Evolutionary conservation across 192 early-diverging fungal genomes (phyloP).

Genomic region (Dissophora globulifera): DNA sequence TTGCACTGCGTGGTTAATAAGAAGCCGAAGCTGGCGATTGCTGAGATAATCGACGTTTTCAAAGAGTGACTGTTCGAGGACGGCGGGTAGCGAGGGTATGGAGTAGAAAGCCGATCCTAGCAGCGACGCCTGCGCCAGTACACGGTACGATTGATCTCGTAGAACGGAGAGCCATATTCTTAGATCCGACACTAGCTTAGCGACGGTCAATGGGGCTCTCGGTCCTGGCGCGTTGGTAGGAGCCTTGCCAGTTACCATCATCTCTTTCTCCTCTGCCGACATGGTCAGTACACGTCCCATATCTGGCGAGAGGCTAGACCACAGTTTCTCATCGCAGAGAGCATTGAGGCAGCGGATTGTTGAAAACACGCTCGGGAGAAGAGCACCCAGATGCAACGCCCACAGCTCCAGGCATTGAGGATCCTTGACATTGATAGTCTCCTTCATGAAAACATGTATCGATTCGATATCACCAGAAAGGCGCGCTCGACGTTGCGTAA

Average conservation of each 20-base stretch:
- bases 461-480: slow-evolving; percentile 31
- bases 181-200: slow-evolving; percentile 24
- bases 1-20: slow-evolving; percentile 32
- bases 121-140: slow-evolving; percentile 31
- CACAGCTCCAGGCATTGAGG: slow-evolving; percentile 10
- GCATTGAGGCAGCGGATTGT: slow-evolving; percentile 39
- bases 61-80: slow-evolving; percentile 46
- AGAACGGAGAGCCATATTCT: slow-evolving; percentile 33
- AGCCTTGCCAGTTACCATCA: slow-evolving; percentile 36
- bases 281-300: slow-evolving; percentile 1
- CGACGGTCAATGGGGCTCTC: not conserved
- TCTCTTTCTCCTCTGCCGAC: slow-evolving; percentile 34
- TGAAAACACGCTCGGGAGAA: slow-evolving; percentile 31
- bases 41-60: slow-evolving; percentile 30
- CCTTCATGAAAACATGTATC: slow-evolving; percentile 33
- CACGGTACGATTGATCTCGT: slow-evolving; percentile 28
- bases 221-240: not conserved
- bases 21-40: slow-evolving; percentile 36
- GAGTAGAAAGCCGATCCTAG: slow-evolving; percentile 48
- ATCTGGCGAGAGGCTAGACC: slow-evolving; percentile 22
- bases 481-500: slow-evolving; percentile 6
- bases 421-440: slow-evolving; percentile 23
- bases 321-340: slow-evolving; percentile 6
- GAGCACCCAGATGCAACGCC: slow-evolving; percentile 2
- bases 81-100: slow-evolving; percentile 22